These are phyloP conservation scores for Alternaria gansuensis DNA, from an alignment of 2,329 filamentous ascomycete genomes.

Conservation along the genomic window DNA sequence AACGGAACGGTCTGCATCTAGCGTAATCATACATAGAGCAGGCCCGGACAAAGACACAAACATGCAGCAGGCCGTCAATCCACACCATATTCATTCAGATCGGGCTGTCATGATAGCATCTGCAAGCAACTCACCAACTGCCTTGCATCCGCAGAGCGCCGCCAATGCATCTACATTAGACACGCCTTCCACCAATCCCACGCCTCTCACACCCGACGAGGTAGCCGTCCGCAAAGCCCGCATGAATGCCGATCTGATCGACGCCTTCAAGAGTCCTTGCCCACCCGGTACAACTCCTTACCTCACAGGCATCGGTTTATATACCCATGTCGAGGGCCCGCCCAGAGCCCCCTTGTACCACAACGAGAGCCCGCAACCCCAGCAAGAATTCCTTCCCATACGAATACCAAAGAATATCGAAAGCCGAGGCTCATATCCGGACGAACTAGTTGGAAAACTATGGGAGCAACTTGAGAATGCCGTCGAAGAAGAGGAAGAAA, in stretches of 20 bases:
- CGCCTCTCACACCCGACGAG: slow-evolving; percentile 23
- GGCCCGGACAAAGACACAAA: neutral
- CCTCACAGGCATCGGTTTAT: slow-evolving; percentile 38
- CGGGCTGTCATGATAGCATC: neutral
- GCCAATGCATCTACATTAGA: neutral
- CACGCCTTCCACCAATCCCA: slow-evolving; percentile 1
- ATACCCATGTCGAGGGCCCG: slow-evolving; percentile 35
- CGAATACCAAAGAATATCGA: neutral
- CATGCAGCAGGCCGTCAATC: slow-evolving; percentile 1
- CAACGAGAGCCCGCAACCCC: neutral
- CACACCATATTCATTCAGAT: neutral
- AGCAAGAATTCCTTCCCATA: slow-evolving; percentile 14
- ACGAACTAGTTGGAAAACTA: slow-evolving; percentile 1
- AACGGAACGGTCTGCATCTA: no score
- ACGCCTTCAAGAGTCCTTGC: slow-evolving; percentile 16
- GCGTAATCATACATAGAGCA: neutral
- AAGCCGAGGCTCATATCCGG: neutral
- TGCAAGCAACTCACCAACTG: neutral
- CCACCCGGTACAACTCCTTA: slow-evolving; percentile 12
- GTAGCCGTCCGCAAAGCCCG: slow-evolving; percentile 22
- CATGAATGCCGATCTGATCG: slow-evolving; percentile 36
- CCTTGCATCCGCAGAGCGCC: neutral
- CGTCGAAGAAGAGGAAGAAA: slow-evolving; percentile 7
- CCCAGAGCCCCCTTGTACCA: neutral
- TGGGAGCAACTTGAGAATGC: slow-evolving; percentile 5